Conservation (phyloP, 257 asterid genomes). For the Rhazya stricta region DNA sequence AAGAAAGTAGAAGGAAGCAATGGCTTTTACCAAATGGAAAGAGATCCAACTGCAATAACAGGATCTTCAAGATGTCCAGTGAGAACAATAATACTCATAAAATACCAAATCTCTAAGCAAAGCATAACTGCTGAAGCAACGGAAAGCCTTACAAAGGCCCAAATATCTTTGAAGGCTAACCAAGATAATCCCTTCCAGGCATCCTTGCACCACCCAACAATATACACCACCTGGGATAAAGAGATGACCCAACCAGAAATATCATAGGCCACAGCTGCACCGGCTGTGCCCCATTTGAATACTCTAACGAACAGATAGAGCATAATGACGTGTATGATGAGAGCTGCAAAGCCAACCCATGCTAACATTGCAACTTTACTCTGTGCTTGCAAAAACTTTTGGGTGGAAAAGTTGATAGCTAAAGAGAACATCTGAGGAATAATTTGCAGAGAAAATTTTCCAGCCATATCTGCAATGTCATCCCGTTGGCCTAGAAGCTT, state of each 20-base stretch:
- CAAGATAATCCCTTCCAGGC: constrained; percentile 78
- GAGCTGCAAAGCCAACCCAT: constrained; percentile 68
- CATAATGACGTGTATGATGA: constrained; percentile 9
- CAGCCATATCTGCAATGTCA: constrained; percentile 81
- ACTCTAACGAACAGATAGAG: constrained; percentile 51
- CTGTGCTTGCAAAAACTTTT: constrained; percentile 88
- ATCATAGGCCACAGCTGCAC: constrained; percentile 91
- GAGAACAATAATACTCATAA: constrained; percentile 90
- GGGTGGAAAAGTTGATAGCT: constrained; percentile 82
- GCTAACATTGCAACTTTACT: constrained; percentile 72
- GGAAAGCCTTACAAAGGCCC: constrained; percentile 68
- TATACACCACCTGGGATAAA: constrained; percentile 65
- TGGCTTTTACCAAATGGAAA: constrained; percentile 72
- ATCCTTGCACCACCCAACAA: constrained; percentile 78
- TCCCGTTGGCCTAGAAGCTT: constrained; percentile 66
- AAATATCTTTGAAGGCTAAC: constrained; percentile 70
- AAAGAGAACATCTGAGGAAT: constrained; percentile 76
- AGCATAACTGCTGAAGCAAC: constrained; percentile 86
- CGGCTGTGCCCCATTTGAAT: constrained; percentile 71
- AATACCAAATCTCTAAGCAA: constrained; percentile 97
- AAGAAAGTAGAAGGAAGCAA: background rate
- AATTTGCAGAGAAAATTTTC: constrained; percentile 56
- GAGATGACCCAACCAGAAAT: constrained; percentile 74
- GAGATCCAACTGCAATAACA: constrained; percentile 84
- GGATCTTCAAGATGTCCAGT: constrained; percentile 92